A percentile compares a stretch with the other conserved stretches of the same genome.
Conservation (phyloP, 768 basidiomycete species). For the Phylloporus sp. region DNA sequence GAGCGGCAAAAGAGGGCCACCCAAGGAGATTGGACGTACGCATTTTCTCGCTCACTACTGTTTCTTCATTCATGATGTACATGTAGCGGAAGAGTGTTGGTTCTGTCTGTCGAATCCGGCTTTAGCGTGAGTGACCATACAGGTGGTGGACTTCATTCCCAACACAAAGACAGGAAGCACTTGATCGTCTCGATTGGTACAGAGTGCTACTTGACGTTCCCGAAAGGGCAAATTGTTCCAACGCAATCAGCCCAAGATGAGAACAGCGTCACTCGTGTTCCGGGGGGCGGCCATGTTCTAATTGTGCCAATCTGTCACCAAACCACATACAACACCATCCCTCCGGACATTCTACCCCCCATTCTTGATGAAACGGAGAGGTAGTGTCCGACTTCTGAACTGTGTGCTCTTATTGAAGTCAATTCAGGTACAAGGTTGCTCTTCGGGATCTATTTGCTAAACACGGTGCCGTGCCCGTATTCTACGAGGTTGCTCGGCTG, state of each 20-base stretch:
- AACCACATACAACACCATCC: slow-evolving; percentile 81
- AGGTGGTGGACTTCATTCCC: background rate
- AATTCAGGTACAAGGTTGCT: slow-evolving; percentile 69
- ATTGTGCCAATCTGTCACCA: slow-evolving; percentile 94
- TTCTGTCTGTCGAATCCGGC: slow-evolving; percentile 96
- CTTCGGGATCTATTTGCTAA: slow-evolving; percentile 69
- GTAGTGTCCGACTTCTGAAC: slow-evolving; percentile 35
- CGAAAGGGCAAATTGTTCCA: slow-evolving; percentile 91
- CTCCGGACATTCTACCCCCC: slow-evolving; percentile 67
- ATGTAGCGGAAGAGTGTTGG: slow-evolving; percentile 89
- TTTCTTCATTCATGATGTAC: slow-evolving; percentile 3
- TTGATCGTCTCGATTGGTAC: slow-evolving; percentile 90
- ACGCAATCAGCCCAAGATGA: slow-evolving; percentile 57
- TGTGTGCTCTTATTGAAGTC: background rate
- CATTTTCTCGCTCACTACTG: slow-evolving; percentile 8
- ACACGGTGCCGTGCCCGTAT: slow-evolving; percentile 63
- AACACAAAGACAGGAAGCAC: slow-evolving; percentile 63
- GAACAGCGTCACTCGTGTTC: slow-evolving; percentile 48
- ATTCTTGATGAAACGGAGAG: slow-evolving; percentile 79
- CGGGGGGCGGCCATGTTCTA: slow-evolving; percentile 94
- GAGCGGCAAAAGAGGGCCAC: slow-evolving; percentile 44
- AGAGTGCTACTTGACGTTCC: slow-evolving; percentile 94
- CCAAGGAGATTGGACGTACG: slow-evolving; percentile 80
- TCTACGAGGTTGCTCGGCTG: slow-evolving; percentile 85
- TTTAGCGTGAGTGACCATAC: slow-evolving; percentile 57